Evolutionary conservation across 78 protist species (phyloP).

Genomic region (Isochrysis galbana): DNA sequence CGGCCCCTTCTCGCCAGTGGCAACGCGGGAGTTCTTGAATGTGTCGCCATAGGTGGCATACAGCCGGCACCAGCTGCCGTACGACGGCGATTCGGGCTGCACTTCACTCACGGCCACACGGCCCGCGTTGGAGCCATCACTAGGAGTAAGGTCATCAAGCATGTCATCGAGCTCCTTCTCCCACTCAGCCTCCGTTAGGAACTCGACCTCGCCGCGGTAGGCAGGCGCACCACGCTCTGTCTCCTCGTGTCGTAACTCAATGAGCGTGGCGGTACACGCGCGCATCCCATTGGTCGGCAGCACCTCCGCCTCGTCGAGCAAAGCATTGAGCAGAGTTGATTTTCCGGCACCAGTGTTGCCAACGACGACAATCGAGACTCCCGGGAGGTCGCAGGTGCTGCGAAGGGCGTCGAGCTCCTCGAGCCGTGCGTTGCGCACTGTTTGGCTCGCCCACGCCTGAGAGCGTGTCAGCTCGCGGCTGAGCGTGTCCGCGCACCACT

Average conservation of each 20-base stretch:
- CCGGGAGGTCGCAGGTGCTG: neutral
- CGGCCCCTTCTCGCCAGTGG: neutral
- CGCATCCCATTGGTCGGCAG: slow-evolving; percentile 41
- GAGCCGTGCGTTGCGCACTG: neutral
- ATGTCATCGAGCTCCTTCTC: neutral
- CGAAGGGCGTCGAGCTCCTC: neutral
- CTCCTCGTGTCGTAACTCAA: neutral
- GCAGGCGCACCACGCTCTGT: neutral
- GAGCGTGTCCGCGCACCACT: neutral
- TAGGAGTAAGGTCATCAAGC: neutral
- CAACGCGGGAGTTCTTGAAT: neutral
- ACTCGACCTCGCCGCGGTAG: slow-evolving; percentile 11
- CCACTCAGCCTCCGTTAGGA: neutral
- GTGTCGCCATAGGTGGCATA: neutral
- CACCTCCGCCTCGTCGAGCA: neutral
- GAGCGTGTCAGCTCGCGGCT: too few species aligned
- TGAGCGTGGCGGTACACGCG: slow-evolving; percentile 16
- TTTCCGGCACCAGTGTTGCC: slow-evolving; percentile 46
- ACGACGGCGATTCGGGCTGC: neutral
- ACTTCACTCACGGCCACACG: neutral
- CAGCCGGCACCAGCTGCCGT: neutral
- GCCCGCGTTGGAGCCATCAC: neutral
- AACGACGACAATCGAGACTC: neutral
- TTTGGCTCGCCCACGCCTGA: neutral
- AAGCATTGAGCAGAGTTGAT: slow-evolving; percentile 17